Evolutionary conservation across 305 asterid species (phyloP).

Genomic region (Fraxinus albicans): DNA sequence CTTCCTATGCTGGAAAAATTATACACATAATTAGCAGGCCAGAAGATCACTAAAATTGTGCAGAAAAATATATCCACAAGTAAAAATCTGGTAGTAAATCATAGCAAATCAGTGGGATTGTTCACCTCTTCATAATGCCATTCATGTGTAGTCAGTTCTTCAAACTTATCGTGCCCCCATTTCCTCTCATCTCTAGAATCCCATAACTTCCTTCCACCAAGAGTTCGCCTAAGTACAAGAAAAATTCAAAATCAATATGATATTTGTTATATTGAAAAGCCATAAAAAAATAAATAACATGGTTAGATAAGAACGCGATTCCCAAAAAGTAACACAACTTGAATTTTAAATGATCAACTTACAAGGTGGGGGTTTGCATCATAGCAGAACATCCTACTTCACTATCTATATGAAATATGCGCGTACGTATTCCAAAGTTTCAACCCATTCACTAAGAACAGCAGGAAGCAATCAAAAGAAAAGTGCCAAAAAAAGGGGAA

Average conservation of each 20-base stretch:
- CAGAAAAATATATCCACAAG: neutral
- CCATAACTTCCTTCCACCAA: slow-evolving; percentile 89
- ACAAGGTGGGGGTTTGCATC: neutral
- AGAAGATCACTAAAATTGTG: slow-evolving; percentile 7
- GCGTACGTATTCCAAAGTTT: neutral
- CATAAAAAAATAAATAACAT: neutral
- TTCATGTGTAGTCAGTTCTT: slow-evolving; percentile 71
- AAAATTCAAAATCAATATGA: neutral
- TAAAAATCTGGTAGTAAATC: slow-evolving; percentile 20
- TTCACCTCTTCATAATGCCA: slow-evolving; percentile 69
- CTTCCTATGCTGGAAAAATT: slow-evolving; percentile 66
- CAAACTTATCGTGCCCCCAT: slow-evolving; percentile 99
- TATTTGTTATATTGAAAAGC: neutral
- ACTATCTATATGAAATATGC: neutral
- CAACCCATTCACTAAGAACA: neutral
- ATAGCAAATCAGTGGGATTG: neutral
- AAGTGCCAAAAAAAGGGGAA: neutral
- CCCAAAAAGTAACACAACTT: neutral
- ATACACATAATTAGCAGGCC: slow-evolving; percentile 17
- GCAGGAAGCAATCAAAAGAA: neutral
- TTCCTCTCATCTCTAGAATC: slow-evolving; percentile 88
- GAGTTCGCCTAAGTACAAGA: slow-evolving; percentile 56
- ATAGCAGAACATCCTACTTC: neutral
- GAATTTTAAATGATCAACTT: neutral
- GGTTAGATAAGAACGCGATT: neutral